A percentile compares a stretch with the other conserved stretches of the same genome.
phyloP scores from a whole-genome alignment of 2,329 filamentous ascomycete genomes.

The Colletotrichum trifolii region DNA sequence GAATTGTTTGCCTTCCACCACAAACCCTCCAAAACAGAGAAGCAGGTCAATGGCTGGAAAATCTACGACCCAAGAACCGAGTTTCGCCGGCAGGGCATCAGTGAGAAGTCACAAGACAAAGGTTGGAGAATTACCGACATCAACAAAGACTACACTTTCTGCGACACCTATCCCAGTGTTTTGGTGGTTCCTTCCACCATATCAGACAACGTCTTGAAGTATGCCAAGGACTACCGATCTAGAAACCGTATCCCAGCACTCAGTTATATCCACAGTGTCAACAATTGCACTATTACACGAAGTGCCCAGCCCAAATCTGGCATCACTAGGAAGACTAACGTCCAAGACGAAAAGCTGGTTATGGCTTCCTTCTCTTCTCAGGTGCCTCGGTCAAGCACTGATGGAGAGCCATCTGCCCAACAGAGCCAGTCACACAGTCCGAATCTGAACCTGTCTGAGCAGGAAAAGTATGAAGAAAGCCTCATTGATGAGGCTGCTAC shows the following conservation, averaged over 20 bases:
- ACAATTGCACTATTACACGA: slow-evolving; percentile 95
- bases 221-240: slow-evolving; percentile 90
- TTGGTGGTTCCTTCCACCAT: slow-evolving; percentile 88
- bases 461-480: slow-evolving; percentile 76
- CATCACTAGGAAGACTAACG: slow-evolving; percentile 86
- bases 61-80: slow-evolving; percentile 88
- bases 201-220: slow-evolving; percentile 97
- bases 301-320: slow-evolving; percentile 93
- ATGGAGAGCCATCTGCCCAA: slow-evolving; percentile 52
- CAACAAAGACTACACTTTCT: slow-evolving; percentile 91
- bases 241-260: slow-evolving; percentile 88
- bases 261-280: slow-evolving; percentile 94
- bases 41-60: slow-evolving; percentile 81
- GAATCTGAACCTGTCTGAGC: slow-evolving; percentile 64
- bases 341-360: slow-evolving; percentile 94
- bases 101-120: slow-evolving; percentile 78
- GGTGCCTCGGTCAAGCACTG: slow-evolving; percentile 47
- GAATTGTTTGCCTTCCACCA: slow-evolving; percentile 93
- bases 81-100: slow-evolving; percentile 88
- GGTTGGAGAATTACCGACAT: slow-evolving; percentile 93
- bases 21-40: slow-evolving; percentile 78
- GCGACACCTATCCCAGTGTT: slow-evolving; percentile 88
- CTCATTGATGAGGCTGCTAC: slow-evolving; percentile 63
- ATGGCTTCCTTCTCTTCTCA: slow-evolving; percentile 90
- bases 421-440: slow-evolving; percentile 64